phyloP scores from a whole-genome alignment of 129 eudicot species.

The Lonicera japonica region DNA sequence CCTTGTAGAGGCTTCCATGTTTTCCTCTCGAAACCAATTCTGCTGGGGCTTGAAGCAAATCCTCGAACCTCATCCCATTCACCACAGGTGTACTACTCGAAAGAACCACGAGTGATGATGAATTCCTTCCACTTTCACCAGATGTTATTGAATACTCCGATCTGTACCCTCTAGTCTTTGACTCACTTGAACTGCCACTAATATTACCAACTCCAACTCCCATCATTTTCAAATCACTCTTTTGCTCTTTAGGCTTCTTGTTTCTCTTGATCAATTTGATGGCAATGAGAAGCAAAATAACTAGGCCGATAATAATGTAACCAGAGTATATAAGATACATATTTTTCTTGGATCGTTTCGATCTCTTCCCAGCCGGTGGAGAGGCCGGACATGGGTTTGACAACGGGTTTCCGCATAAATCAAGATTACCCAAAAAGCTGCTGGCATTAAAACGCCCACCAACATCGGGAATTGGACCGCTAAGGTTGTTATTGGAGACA shows the following conservation, averaged over 20 bases:
- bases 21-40: constrained; percentile 66
- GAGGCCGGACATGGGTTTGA: constrained; percentile 31
- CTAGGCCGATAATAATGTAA: constrained; percentile 32
- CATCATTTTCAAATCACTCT: constrained; percentile 7
- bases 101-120: constrained; percentile 46
- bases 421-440: constrained; percentile 53
- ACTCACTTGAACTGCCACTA: constrained; percentile 33
- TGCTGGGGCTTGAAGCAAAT: constrained; percentile 64
- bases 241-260: constrained; percentile 15
- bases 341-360: constrained; percentile 22
- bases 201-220: constrained; percentile 16
- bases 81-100: constrained; percentile 39
- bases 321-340: constrained; percentile 39
- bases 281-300: constrained; percentile 33
- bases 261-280: constrained; percentile 30
- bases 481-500: constrained; percentile 53
- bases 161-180: constrained; percentile 26
- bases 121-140: constrained; percentile 36
- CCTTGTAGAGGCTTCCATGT: constrained; percentile 71
- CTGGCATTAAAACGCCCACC: constrained; percentile 26
- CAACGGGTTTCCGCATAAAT: constrained; percentile 49
- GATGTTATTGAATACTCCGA: constrained; percentile 70
- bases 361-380: constrained; percentile 12
- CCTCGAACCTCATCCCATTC: constrained; percentile 62
- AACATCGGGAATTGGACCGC: constrained; percentile 49